Percentiles rank a stretch among this genome's conserved stretches.
These are phyloP conservation scores for Fonsecaea multimorphosa DNA, from an alignment of 2,329 filamentous ascomycete species.

Conservation along the genomic window DNA sequence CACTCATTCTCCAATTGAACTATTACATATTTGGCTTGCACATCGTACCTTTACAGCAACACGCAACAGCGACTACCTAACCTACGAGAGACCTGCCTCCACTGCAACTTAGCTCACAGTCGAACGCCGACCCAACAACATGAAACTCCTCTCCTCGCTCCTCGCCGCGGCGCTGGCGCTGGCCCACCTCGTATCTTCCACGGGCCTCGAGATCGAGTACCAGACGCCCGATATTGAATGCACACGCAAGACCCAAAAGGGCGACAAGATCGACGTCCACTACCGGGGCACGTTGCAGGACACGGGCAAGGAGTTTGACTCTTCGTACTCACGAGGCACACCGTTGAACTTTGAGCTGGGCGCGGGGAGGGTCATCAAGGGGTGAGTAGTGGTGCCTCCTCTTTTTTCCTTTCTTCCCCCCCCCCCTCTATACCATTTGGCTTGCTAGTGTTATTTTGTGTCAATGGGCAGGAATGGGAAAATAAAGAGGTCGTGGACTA, in stretches of 20 bases:
- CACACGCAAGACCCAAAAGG: constrained; percentile 74
- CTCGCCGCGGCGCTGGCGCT: constrained; percentile 48
- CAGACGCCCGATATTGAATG: constrained; percentile 73
- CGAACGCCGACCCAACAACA: constrained; percentile 10
- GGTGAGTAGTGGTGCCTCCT: constrained; percentile 59
- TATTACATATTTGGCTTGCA: background rate
- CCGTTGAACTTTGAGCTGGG: constrained; percentile 84
- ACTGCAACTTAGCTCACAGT: background rate
- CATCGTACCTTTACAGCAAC: background rate
- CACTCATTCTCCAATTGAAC: background rate
- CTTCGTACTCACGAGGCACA: constrained; percentile 74
- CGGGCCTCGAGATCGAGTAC: constrained; percentile 77
- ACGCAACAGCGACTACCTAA: background rate
- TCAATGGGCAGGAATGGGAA: too few relatives aligned
- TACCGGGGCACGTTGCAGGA: constrained; percentile 81
- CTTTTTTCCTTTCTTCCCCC: background rate
- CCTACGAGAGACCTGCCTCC: background rate
- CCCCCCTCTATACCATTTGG: too few relatives aligned
- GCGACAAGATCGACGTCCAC: constrained; percentile 84
- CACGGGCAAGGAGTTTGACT: constrained; percentile 81
- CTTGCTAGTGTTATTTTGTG: background rate
- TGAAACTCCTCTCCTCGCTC: constrained; percentile 31
- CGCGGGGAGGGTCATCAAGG: constrained; percentile 82
- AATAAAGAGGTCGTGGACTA: too few relatives aligned
- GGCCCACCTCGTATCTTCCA: constrained; percentile 48